phyloP scores from a whole-genome alignment of 208 protist species.

The Trichomonas vaginalis region DNA sequence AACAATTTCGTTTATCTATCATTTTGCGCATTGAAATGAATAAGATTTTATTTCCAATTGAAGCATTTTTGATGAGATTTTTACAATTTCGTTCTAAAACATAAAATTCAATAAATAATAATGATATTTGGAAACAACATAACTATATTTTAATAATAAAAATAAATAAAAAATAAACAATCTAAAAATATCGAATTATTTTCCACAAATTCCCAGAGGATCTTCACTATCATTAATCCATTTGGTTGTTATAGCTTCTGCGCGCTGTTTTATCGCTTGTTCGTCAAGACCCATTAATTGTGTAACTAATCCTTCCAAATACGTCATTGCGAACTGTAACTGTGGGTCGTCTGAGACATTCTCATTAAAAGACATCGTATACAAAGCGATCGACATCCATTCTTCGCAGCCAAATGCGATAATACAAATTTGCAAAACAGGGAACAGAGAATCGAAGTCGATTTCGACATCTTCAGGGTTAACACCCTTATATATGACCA shows the following conservation, averaged over 20 bases:
- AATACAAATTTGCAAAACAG: background rate
- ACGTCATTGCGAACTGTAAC: background rate
- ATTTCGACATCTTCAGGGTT: constrained; percentile 2
- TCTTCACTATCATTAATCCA: background rate
- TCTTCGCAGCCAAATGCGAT: background rate
- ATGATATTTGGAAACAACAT: too few relatives aligned
- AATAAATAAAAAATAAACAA: too few relatives aligned
- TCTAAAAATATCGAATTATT: background rate
- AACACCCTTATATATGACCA: background rate
- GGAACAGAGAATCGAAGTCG: background rate
- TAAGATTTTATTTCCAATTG: too few relatives aligned
- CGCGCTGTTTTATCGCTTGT: background rate
- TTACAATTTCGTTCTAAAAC: too few relatives aligned
- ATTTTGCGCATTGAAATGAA: too few relatives aligned
- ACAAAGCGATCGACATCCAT: background rate
- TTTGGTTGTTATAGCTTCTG: background rate
- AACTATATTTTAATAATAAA: too few relatives aligned
- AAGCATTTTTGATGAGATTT: too few relatives aligned
- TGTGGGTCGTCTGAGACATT: background rate
- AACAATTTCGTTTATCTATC: too few relatives aligned
- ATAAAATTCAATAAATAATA: too few relatives aligned
- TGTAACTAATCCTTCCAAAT: background rate
- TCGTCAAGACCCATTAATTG: background rate
- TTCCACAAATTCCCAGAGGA: background rate
- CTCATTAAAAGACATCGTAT: background rate